Evolutionary conservation across 768 basidiomycete species (phyloP).

Genomic region (Boletus tomentosulus): DNA sequence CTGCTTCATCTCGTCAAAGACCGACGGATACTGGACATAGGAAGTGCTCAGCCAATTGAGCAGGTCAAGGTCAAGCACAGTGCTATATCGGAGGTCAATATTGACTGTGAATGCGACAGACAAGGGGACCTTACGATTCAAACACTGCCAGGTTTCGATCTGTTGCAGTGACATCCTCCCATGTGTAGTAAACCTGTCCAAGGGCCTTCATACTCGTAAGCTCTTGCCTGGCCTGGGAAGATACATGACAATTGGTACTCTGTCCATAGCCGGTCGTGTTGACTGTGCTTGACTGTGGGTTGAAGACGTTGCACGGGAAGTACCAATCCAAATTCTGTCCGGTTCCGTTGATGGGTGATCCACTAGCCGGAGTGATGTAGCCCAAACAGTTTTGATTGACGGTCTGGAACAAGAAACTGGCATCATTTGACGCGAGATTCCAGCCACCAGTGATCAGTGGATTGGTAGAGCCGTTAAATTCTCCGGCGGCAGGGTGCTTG

Average conservation of each 20-base stretch:
- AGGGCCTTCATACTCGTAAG: constrained; percentile 50
- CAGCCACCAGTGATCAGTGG: constrained; percentile 77
- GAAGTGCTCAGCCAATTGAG: constrained; percentile 79
- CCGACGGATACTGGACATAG: constrained; percentile 75
- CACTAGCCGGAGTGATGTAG: constrained; percentile 66
- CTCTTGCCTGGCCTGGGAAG: constrained; percentile 45
- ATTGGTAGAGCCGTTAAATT: constrained; percentile 78
- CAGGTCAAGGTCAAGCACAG: constrained; percentile 84
- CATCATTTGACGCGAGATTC: constrained; percentile 82
- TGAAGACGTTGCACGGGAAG: constrained; percentile 92
- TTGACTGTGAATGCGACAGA: constrained; percentile 1
- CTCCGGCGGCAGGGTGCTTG: constrained; percentile 66
- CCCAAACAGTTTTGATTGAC: constrained; percentile 79
- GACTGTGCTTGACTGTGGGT: constrained; percentile 58
- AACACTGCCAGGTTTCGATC: constrained; percentile 87
- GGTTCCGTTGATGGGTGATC: constrained; percentile 65
- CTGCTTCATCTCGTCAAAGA: constrained; percentile 76
- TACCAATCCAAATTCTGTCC: constrained; percentile 81
- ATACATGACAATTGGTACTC: constrained; percentile 69
- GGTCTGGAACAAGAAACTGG: constrained; percentile 93
- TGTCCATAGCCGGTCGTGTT: constrained; percentile 70
- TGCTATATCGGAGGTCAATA: constrained; percentile 38
- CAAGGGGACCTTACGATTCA: constrained; percentile 65
- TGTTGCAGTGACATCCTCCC: constrained; percentile 74
- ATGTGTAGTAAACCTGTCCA: constrained; percentile 92